Evolutionary conservation across 768 basidiomycete species (phyloP).

Genomic region (Collybia mongolica): DNA sequence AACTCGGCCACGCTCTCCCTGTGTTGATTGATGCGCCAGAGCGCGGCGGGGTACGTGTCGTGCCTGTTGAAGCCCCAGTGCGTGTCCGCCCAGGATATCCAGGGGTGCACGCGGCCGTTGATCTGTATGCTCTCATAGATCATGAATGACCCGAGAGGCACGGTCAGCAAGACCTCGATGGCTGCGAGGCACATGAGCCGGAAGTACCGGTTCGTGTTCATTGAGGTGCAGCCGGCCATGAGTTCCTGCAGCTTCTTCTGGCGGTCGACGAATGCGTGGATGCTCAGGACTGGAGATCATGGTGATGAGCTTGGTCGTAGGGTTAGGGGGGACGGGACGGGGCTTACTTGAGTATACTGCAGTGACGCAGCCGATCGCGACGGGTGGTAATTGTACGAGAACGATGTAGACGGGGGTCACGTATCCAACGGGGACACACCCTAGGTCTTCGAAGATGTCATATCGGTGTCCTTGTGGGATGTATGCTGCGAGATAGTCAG

Average conservation of each 20-base stretch:
- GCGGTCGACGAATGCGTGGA: slow-evolving; percentile 38
- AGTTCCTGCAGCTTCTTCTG: slow-evolving; percentile 7
- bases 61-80: slow-evolving; percentile 50
- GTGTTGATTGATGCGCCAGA: slow-evolving; percentile 36
- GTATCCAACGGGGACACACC: slow-evolving; percentile 52
- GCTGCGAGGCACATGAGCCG: slow-evolving; percentile 57
- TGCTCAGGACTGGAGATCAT: slow-evolving; percentile 25
- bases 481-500: slow-evolving; percentile 33
- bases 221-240: slow-evolving; percentile 25
- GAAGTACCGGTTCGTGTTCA: slow-evolving; percentile 49
- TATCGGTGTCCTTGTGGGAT: slow-evolving; percentile 58
- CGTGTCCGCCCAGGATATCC: slow-evolving; percentile 48
- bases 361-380: slow-evolving; percentile 37
- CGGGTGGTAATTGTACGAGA: slow-evolving; percentile 40
- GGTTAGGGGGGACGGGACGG: background rate
- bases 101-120: slow-evolving; percentile 33
- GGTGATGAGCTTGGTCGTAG: background rate
- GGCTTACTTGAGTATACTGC: slow-evolving; percentile 31
- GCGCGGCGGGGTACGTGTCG: slow-evolving; percentile 33
- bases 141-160: slow-evolving; percentile 40
- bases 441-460: slow-evolving; percentile 57
- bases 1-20: slow-evolving; percentile 33
- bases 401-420: slow-evolving; percentile 43
- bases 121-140: slow-evolving; percentile 32
- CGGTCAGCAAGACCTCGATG: slow-evolving; percentile 43